phyloP scores from a whole-genome alignment of 495 filamentous ascomycete genomes.

The Talaromyces stipitatus region DNA sequence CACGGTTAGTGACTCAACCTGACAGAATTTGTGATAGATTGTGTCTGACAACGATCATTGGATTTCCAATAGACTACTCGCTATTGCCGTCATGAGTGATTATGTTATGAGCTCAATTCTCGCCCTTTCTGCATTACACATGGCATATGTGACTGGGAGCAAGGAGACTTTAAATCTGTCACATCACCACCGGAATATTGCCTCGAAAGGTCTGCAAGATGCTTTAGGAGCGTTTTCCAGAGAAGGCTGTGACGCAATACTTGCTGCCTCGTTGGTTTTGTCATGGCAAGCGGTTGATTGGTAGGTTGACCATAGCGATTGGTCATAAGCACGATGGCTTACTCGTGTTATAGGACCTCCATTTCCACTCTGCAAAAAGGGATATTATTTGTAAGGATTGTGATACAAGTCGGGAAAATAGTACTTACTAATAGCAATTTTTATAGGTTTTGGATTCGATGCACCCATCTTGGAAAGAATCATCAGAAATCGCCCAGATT shows the following conservation, averaged over 20 bases:
- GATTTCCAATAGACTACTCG: slow-evolving; percentile 58
- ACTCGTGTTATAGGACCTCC: slow-evolving; percentile 56
- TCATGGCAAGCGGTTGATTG: slow-evolving; percentile 97
- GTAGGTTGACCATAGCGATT: slow-evolving; percentile 50
- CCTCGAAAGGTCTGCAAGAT: slow-evolving; percentile 79
- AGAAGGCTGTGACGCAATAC: slow-evolving; percentile 81
- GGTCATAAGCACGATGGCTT: slow-evolving; percentile 23
- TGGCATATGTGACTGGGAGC: slow-evolving; percentile 78
- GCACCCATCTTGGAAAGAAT: slow-evolving; percentile 78
- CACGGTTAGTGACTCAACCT: slow-evolving; percentile 60
- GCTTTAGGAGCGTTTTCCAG: slow-evolving; percentile 79
- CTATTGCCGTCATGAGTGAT: slow-evolving; percentile 66
- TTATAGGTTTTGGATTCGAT: slow-evolving; percentile 76
- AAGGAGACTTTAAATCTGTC: slow-evolving; percentile 76
- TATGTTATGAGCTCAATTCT: slow-evolving; percentile 93
- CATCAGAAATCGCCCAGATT: slow-evolving; percentile 77
- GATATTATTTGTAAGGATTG: slow-evolving; percentile 64
- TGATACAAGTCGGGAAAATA: background rate
- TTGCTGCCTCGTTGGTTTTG: slow-evolving; percentile 85
- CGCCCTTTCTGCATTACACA: slow-evolving; percentile 82
- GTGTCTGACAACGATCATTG: background rate
- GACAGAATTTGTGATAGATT: background rate
- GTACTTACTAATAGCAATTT: slow-evolving; percentile 4
- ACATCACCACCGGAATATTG: slow-evolving; percentile 76
- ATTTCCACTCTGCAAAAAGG: slow-evolving; percentile 92